Percentiles rank a stretch among this genome's conserved stretches.
Conservation (phyloP, 2,329 filamentous ascomycete species). For the Pseudocercospora eumusae region DNA sequence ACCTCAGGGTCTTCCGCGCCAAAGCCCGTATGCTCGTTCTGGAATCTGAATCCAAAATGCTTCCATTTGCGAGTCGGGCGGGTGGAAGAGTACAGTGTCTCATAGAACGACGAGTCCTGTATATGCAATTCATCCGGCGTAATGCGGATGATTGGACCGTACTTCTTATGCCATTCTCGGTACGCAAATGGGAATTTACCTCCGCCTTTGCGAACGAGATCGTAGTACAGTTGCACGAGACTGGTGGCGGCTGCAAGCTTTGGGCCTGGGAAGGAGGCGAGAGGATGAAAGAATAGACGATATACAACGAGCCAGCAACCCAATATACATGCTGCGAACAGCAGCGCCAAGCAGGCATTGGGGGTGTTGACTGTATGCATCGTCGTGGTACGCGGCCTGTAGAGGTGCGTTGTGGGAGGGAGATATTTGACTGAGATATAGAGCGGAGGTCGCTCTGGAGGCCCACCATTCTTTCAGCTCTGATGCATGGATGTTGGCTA, state of each 20-base stretch:
- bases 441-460: neutral
- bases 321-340: slow-evolving; percentile 3
- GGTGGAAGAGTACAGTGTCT: slow-evolving; percentile 11
- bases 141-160: slow-evolving; percentile 18
- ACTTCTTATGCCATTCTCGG: slow-evolving; percentile 9
- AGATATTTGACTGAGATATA: neutral
- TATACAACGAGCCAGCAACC: slow-evolving; percentile 23
- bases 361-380: neutral
- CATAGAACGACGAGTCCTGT: slow-evolving; percentile 14
- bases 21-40: slow-evolving; percentile 16
- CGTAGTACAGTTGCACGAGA: slow-evolving; percentile 19
- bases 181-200: slow-evolving; percentile 10
- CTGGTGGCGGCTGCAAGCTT: slow-evolving; percentile 39
- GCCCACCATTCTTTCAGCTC: neutral
- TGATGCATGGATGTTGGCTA: neutral
- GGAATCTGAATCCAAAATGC: slow-evolving; percentile 4
- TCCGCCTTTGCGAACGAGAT: slow-evolving; percentile 10
- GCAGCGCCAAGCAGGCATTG: neutral
- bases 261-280: slow-evolving; percentile 41
- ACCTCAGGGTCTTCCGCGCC: slow-evolving; percentile 41
- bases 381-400: neutral
- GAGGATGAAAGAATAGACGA: slow-evolving; percentile 39
- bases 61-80: slow-evolving; percentile 8
- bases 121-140: slow-evolving; percentile 15
- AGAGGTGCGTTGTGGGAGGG: neutral